Percentiles rank a stretch among this genome's conserved stretches.
These are phyloP conservation scores for Zygosaccharomyces pseudobailii DNA, from an alignment of 1,139 yeast genomes.

Conservation along the genomic window DNA sequence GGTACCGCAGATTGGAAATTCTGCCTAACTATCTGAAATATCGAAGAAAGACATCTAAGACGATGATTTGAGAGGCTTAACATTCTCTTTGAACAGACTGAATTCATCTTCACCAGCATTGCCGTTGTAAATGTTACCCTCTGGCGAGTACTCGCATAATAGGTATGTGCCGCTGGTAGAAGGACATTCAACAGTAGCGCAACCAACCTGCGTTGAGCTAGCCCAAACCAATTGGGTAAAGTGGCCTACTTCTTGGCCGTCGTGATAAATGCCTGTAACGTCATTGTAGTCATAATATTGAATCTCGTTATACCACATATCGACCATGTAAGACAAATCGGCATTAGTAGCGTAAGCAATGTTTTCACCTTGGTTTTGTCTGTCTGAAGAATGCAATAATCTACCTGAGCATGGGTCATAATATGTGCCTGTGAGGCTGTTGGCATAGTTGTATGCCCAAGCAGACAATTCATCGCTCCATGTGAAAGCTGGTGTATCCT, in stretches of 20 bases:
- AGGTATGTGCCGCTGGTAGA: conserved; percentile 49
- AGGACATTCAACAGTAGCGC: conserved; percentile 54
- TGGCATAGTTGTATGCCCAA: conserved; percentile 47
- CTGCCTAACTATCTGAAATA: neutral
- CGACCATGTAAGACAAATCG: conserved; percentile 46
- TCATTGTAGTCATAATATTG: conserved; percentile 49
- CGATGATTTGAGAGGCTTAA: conserved; percentile 31
- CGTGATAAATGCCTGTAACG: conserved; percentile 38
- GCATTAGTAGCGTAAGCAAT: conserved; percentile 44
- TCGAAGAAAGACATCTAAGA: neutral
- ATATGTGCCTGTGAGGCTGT: conserved; percentile 40
- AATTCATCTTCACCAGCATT: conserved; percentile 28
- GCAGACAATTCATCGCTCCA: conserved; percentile 46
- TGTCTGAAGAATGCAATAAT: conserved; percentile 53
- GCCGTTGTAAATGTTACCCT: conserved; percentile 53
- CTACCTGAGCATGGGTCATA: conserved; percentile 51
- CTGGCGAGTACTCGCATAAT: conserved; percentile 59
- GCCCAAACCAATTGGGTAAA: conserved; percentile 73
- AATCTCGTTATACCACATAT: conserved; percentile 65
- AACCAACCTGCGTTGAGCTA: conserved; percentile 50
- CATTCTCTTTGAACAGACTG: conserved; percentile 49
- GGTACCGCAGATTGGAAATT: neutral
- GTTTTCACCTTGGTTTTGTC: conserved; percentile 55
- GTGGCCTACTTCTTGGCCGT: conserved; percentile 43
- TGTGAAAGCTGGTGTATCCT: conserved; percentile 45